Percentiles rank a stretch among this genome's conserved stretches.
phyloP scores from a whole-genome alignment of 2,329 filamentous ascomycete genomes.

The Trichophyton equinum region DNA sequence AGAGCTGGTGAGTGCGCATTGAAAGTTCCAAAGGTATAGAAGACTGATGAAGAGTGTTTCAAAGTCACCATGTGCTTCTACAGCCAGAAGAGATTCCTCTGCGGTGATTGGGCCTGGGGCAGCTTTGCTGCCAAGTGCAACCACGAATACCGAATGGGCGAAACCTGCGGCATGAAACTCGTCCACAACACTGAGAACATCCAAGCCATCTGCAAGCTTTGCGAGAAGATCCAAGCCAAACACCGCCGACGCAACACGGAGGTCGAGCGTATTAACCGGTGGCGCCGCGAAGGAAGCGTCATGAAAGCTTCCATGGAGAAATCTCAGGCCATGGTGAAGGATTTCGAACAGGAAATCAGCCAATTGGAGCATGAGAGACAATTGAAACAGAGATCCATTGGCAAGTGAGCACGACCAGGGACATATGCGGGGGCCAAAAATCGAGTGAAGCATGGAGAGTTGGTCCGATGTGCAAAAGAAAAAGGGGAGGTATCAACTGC shows the following conservation, averaged over 20 bases:
- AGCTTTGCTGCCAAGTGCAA: conserved; percentile 86
- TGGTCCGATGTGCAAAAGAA: not conserved
- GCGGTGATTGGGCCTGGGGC: conserved; percentile 90
- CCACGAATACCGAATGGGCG: conserved; percentile 87
- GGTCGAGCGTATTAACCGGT: conserved; percentile 60
- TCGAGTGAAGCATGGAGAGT: not conserved
- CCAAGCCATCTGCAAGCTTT: conserved; percentile 62
- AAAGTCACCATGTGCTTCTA: conserved; percentile 75
- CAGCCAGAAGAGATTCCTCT: conserved; percentile 73
- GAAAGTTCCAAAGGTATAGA: not conserved
- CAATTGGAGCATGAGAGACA: conserved; percentile 49
- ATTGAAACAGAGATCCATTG: conserved; percentile 25
- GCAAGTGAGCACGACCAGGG: conserved; percentile 14
- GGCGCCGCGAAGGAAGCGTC: conserved; percentile 56
- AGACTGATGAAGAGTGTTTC: conserved; percentile 2
- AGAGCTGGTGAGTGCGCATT: not conserved
- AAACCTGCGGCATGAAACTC: conserved; percentile 90
- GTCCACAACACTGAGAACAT: conserved; percentile 61
- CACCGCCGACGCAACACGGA: conserved; percentile 62
- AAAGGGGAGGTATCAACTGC: not conserved
- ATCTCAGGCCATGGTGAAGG: conserved; percentile 58
- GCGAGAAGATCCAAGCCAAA: conserved; percentile 82
- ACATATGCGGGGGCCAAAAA: conserved; percentile 6
- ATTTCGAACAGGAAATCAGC: conserved; percentile 55
- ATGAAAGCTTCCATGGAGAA: conserved; percentile 51